Evolutionary conservation across 768 basidiomycete genomes (phyloP), one percentile per base, ranked within the genome.

Genomic region (Lactarius quietus): DNA sequence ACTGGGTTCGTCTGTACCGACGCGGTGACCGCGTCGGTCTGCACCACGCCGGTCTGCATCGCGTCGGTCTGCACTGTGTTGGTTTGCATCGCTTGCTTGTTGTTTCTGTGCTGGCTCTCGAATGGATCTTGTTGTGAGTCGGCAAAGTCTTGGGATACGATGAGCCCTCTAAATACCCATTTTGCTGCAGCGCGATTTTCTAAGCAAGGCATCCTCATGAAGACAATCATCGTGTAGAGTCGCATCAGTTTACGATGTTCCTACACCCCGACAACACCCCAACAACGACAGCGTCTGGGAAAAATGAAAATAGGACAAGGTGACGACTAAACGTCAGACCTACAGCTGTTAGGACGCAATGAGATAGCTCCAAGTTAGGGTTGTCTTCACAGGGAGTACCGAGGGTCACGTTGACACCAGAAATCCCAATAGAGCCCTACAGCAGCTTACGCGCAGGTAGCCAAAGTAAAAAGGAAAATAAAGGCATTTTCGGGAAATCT

Each of bases 231-330:
- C 12, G 36, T 8, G 15, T 33, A 51, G 3, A 51, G 33, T 29
- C 28, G 20, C 1, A 48, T 31, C 36, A 45, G 28, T 28, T 57
- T 57, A 38, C 48, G 64, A 54, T 29, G 29, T 41, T 58, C 65
- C 39, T 66, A 62, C 65, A 58, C 20, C 33, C 61, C 33, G 12
- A 66, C 61, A 57, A 62, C 65, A 58, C 20, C 33, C 61, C 33
- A 18, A 66, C 61, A 57, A 18, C 26, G 15, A 36, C 26, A 36
- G 65, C 61, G 56, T 41, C 48, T 41, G 48, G 45, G 48, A 26
- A 52, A 15, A 1, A 59, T 61, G 64, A 57, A 65, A 28, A n/a
- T 61, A 38, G 26, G 35, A 52, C 48, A 31, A 15, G 6, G 56
- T 57, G 56, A 61, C 14, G 55, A 36, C 20, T 35, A 39, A 23